Base-by-base conservation (phyloP, 2,329 filamentous ascomycete genomes). In the Pseudocercospora fijiensis region DNA sequence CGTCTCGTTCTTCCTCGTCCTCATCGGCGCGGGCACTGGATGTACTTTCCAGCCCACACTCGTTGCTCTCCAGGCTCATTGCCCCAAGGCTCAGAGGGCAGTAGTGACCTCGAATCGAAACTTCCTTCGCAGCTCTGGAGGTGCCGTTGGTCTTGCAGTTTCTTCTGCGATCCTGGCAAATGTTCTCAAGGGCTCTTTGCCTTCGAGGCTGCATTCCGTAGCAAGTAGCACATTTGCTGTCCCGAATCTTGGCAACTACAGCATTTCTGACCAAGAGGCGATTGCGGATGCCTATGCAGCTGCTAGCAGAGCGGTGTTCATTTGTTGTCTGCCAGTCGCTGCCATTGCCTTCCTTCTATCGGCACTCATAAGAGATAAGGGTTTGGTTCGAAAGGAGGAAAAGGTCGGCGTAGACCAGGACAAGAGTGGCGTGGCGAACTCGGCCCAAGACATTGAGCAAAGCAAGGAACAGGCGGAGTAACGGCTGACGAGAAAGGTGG, bases 41-140 rank as follows among this genome's bases (percentile, higher is more conserved):
- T 80, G 78, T 63, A 77, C 79, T 4, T 83, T 84, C 65, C 82
- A 84, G 63, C 82, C 82, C 3, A 82, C 79, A 0, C 77, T 88
- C 0, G 80, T 88, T 4, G 86, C 85, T 1, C 51, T 74, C 26
- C 73, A 75, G 57, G 73, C 73, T 3, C 84, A 88, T 71, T 82
- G 80, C 22, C 77, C 79, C 0, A 85, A 85, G 70, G 75, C 81
- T 0, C 82, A 88, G 49, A 80, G 86, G 20, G 86, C 87, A 0
- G 83, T 88, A 1, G 82, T 87, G 20, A 88, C 87, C 37, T 85
- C 84, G 2, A 83, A 84, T 58, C 80, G 86, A 0, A 89, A 89
- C 68, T 88, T 88, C 71, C 79, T 88, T 64, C 82, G 87, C 7
- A 83, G 82, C 53, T 76, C 85, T 3, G 86, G 87, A 9, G 86